Base-by-base conservation (phyloP, 768 basidiomycete species). In the Rhodotorula sphaerocarpa region DNA sequence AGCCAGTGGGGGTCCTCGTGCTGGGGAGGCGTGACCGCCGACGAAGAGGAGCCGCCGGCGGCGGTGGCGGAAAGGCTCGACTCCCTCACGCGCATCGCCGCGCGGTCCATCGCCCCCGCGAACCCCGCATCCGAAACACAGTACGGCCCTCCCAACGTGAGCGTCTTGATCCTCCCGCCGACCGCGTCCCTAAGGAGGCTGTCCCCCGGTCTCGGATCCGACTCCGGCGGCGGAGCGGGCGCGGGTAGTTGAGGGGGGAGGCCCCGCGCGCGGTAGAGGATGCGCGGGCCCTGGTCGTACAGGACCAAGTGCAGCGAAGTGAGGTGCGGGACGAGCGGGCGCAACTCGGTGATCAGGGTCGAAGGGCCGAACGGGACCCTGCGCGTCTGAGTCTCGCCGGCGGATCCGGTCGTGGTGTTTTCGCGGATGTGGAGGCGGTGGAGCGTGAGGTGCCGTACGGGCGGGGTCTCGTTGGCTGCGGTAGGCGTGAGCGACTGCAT, bases 301-400 rank as follows among this genome's bases (percentile, higher is more conserved):
- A 56, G 45, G 39, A 47, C 27, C 15, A 56, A 45, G 34, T 56
- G 55, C 14, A 56, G 45, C 23, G 55, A 16, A 1, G 31, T 18
- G 31, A 56, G 55, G 45, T 25, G 7, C 2, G 55, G 55, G 25
- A 56, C 23, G 31, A 56, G 55, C 33, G 55, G 55, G n/a, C n/a
- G 15, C 33, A 56, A 33, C 33, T 25, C 25, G 5, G 55, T 34
- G 45, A 47, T 28, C 33, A 56, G 55, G 33, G 21, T 16, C 7
- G 3, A 0, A 2, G 33, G n/a, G 15, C 12, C 7, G 45, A 56
- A 56, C 23, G 55, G 44, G 55, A 46, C 27, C 10, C 16, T 30
- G 10, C 20, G 33, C 23, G 21, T 14, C 5, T n/a, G 45, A 46
- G 25, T n/a, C n/a, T n/a, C n/a, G n/a, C n/a, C 43, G 43, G 43